A percentile compares a stretch with the other conserved stretches of the same genome.
phyloP scores from a whole-genome alignment of 495 filamentous ascomycete genomes.

The Aspergillus hancockii region DNA sequence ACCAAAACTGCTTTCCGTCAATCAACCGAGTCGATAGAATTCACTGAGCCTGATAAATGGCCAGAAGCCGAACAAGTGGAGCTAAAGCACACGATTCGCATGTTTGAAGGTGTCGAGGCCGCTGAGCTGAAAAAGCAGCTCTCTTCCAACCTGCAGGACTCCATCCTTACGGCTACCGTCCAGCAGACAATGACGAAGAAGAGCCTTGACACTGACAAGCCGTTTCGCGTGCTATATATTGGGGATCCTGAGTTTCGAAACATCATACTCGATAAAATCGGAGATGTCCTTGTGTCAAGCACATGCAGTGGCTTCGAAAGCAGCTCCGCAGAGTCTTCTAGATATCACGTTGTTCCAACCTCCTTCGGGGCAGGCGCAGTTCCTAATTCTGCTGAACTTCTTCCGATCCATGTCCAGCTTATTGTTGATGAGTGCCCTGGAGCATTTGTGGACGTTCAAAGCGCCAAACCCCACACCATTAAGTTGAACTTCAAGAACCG shows the following conservation, averaged over 20 bases:
- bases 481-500: slow-evolving; percentile 61
- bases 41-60: slow-evolving; percentile 58
- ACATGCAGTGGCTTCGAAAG: slow-evolving; percentile 41
- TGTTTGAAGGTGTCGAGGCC: slow-evolving; percentile 55
- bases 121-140: slow-evolving; percentile 46
- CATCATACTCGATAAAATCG: slow-evolving; percentile 74
- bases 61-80: slow-evolving; percentile 55
- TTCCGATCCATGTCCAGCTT: slow-evolving; percentile 74
- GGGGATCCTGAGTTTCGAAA: slow-evolving; percentile 63
- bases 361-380: slow-evolving; percentile 61
- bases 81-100: slow-evolving; percentile 63
- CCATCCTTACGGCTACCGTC: slow-evolving; percentile 55
- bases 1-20: slow-evolving; percentile 38
- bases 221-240: slow-evolving; percentile 69
- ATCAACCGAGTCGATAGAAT: slow-evolving; percentile 55
- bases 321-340: slow-evolving; percentile 55
- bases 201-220: slow-evolving; percentile 61
- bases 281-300: slow-evolving; percentile 59
- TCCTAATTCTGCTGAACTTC: slow-evolving; percentile 65
- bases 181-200: slow-evolving; percentile 72
- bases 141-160: slow-evolving; percentile 26
- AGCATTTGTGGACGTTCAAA: slow-evolving; percentile 47
- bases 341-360: slow-evolving; percentile 75
- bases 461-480: slow-evolving; percentile 46
- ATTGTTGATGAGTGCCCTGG: slow-evolving; percentile 70